phyloP scores from a whole-genome alignment of 139 green algal genomes.

The Pycnococcus provasolii region DNA sequence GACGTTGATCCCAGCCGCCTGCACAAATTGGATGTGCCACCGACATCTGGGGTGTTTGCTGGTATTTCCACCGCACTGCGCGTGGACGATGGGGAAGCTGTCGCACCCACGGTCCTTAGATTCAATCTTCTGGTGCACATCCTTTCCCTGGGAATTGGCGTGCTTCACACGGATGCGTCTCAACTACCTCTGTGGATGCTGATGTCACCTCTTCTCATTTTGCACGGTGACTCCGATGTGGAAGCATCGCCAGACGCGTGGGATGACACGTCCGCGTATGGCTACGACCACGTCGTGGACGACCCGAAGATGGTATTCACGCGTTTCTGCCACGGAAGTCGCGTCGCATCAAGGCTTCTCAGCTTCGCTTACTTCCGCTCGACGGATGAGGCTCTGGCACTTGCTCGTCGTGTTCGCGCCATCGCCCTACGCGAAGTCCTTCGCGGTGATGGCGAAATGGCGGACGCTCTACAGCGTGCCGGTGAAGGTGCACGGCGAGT shows the following conservation, averaged over 20 bases:
- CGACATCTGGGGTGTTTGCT: no score
- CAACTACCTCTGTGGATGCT: no score
- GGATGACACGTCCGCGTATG: slow-evolving; percentile 29
- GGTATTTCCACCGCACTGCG: no score
- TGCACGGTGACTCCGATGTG: slow-evolving; percentile 27
- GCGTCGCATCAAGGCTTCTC: slow-evolving; percentile 1
- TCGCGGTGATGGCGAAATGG: not conserved
- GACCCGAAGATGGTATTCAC: slow-evolving; percentile 29
- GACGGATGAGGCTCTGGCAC: slow-evolving; percentile 7
- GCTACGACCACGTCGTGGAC: slow-evolving; percentile 34
- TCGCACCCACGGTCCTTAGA: no score
- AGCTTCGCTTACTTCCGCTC: slow-evolving; percentile 9
- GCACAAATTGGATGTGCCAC: no score
- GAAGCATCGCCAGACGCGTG: slow-evolving; percentile 24
- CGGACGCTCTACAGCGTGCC: not conserved
- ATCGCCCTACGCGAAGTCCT: not conserved
- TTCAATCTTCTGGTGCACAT: no score
- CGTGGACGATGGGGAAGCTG: no score
- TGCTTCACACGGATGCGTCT: no score
- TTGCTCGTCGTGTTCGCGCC: not conserved
- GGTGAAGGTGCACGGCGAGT: not conserved
- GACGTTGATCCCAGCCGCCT: no score
- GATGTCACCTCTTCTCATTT: not conserved
- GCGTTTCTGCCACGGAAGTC: slow-evolving; percentile 18
- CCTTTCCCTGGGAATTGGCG: no score